Conservation (phyloP, 1,139 yeast genomes). For the Kurtzmaniella quercitrusa region DNA sequence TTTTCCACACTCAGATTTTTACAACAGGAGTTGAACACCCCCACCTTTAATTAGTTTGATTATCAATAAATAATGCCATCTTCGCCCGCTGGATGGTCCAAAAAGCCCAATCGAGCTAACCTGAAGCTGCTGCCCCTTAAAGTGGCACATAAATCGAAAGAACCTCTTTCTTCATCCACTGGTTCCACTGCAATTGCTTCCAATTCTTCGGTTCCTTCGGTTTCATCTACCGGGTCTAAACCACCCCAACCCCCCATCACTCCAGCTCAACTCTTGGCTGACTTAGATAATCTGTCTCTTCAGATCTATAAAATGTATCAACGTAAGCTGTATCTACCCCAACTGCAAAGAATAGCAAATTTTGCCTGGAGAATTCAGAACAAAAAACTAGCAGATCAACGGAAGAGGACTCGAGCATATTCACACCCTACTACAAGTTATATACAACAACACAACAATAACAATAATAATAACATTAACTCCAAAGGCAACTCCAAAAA, state of each 20-base stretch:
- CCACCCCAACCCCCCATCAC: neutral
- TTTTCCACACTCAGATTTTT: neutral
- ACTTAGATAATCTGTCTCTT: slow-evolving; percentile 30
- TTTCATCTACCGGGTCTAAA: no score
- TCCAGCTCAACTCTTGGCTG: slow-evolving; percentile 15
- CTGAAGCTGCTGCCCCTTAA: neutral
- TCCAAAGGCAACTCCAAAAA: neutral
- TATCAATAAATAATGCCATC: neutral
- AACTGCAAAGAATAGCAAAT: slow-evolving; percentile 40
- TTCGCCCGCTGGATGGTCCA: neutral
- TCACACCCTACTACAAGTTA: neutral
- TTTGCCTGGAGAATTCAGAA: slow-evolving; percentile 48
- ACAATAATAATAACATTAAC: slow-evolving; percentile 1
- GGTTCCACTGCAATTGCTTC: neutral
- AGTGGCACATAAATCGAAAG: neutral
- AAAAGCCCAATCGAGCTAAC: neutral
- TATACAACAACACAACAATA: neutral
- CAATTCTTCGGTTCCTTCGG: no score
- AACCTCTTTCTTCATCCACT: neutral
- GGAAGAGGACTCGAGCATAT: neutral
- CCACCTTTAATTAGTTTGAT: neutral
- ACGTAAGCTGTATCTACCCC: slow-evolving; percentile 40
- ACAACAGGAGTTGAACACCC: neutral
- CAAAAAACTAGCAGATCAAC: slow-evolving; percentile 19
- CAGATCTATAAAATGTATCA: slow-evolving; percentile 40